Evolutionary conservation across 2,329 filamentous ascomycete genomes (phyloP).

Genomic region (Dothideomycetes sp.): DNA sequence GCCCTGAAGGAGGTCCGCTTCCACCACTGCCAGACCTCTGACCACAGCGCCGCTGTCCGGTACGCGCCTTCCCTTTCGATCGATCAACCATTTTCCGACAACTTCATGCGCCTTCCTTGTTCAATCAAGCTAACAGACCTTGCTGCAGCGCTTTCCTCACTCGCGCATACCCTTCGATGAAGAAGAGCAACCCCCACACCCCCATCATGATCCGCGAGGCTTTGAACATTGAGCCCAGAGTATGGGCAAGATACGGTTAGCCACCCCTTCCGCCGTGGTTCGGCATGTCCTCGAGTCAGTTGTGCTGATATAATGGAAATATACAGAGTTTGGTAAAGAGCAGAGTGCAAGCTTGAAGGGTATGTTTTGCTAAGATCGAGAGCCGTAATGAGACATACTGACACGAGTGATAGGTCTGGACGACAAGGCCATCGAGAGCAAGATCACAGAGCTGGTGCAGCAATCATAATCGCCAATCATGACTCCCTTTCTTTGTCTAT

Average conservation of each 20-base stretch:
- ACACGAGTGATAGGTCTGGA: conserved; percentile 45
- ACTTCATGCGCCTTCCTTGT: background rate
- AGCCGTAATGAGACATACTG: conserved; percentile 10
- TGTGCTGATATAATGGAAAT: conserved; percentile 12
- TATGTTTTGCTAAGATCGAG: conserved; percentile 25
- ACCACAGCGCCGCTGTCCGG: conserved; percentile 83
- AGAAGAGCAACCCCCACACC: conserved; percentile 92
- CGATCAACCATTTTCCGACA: background rate
- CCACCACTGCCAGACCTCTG: conserved; percentile 89
- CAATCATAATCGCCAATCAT: conserved; percentile 14
- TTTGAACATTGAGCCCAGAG: conserved; percentile 67
- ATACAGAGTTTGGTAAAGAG: conserved; percentile 57
- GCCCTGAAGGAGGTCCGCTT: conserved; percentile 92
- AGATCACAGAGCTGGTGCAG: conserved; percentile 55
- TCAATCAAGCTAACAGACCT: background rate
- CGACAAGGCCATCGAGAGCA: conserved; percentile 62
- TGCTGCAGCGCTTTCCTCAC: conserved; percentile 69
- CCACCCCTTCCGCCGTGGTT: too few species aligned
- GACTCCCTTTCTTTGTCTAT: too few species aligned
- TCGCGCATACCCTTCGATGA: conserved; percentile 93
- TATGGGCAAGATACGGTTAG: conserved; percentile 87
- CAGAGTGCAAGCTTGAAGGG: conserved; percentile 54
- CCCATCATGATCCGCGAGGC: conserved; percentile 96
- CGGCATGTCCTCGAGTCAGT: too few species aligned
- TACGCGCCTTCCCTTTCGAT: conserved; percentile 34